phyloP scores from a whole-genome alignment of 2,329 filamentous ascomycete species.

The Trichoderma sp. region DNA sequence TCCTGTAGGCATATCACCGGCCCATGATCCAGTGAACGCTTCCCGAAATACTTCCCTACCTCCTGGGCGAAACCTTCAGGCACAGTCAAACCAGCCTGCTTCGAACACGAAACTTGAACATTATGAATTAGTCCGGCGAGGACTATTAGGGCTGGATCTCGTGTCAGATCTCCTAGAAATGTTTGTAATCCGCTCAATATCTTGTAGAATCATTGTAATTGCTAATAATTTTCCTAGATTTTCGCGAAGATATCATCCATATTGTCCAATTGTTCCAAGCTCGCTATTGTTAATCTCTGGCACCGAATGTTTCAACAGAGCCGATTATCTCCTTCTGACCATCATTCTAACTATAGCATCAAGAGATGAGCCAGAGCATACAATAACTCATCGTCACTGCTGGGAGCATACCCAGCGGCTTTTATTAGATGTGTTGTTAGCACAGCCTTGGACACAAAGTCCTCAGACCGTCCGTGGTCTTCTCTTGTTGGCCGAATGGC shows the following conservation, averaged over 20 bases:
- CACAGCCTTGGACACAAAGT: not conserved
- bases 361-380: not conserved
- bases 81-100: no score
- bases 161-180: not conserved
- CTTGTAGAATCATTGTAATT: not conserved
- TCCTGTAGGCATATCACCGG: no score
- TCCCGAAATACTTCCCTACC: no score
- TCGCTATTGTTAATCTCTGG: not conserved
- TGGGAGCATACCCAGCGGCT: slow-evolving; percentile 9
- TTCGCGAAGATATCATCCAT: slow-evolving; percentile 3
- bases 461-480: slow-evolving; percentile 2
- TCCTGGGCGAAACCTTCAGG: no score
- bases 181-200: not conserved
- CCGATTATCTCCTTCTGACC: slow-evolving; percentile 7
- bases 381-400: not conserved
- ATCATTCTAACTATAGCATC: slow-evolving; percentile 4
- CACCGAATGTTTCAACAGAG: no score
- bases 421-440: not conserved
- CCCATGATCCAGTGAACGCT: not conserved
- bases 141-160: not conserved
- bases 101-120: not conserved
- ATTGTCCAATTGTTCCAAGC: slow-evolving; percentile 7
- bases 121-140: not conserved
- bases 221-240: not conserved
- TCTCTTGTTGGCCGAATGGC: slow-evolving; percentile 7